Evolutionary conservation across 331 rosid genomes (phyloP).

Genomic region (Quercus phellos): DNA sequence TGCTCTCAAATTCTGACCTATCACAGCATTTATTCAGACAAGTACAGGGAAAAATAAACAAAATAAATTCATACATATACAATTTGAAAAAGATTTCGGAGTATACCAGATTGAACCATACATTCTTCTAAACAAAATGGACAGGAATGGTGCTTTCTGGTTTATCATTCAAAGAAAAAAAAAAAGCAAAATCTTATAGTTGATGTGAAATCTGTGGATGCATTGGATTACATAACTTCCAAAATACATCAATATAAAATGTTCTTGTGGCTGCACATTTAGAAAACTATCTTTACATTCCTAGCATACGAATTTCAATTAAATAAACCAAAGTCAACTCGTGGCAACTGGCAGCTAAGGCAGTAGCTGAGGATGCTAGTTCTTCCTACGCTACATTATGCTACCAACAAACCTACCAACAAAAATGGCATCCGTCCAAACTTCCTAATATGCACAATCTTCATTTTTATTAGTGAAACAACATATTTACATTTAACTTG

Average conservation of each 20-base stretch:
- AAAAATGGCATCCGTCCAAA: neutral
- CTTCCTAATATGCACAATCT: conserved; percentile 32
- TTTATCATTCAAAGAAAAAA: neutral
- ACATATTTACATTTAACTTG: conserved; percentile 17
- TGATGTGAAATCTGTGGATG: neutral
- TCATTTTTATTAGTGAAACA: conserved; percentile 7
- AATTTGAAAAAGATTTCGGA: no score
- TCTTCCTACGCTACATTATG: neutral
- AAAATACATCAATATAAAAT: neutral
- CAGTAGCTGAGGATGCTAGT: neutral
- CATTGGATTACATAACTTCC: neutral
- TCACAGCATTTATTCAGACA: no score
- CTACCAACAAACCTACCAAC: neutral
- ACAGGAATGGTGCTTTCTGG: neutral
- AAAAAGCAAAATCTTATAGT: neutral
- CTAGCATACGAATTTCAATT: neutral
- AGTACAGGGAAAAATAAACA: no score
- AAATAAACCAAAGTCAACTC: conserved; percentile 9
- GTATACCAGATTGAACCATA: no score
- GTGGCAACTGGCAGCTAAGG: neutral
- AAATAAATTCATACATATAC: no score
- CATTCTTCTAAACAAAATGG: neutral
- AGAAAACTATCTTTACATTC: neutral
- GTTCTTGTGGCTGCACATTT: neutral
- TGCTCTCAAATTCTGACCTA: no score